These are phyloP conservation scores for Oxyria digyna DNA, from an alignment of 148 eudicot species.

Conservation along the genomic window DNA sequence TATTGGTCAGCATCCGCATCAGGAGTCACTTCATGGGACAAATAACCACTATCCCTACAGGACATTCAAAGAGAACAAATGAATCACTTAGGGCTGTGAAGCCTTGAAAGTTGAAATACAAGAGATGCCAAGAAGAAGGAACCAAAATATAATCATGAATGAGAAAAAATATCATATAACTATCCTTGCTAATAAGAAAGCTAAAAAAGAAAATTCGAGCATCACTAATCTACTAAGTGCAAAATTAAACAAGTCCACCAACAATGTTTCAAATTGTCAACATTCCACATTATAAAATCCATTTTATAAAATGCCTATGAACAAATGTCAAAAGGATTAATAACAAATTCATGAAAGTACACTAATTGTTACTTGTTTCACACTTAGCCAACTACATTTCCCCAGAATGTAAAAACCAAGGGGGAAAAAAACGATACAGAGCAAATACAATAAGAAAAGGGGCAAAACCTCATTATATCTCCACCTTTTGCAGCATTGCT, in stretches of 20 bases:
- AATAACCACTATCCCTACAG: neutral
- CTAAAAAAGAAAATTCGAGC: neutral
- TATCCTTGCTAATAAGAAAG: neutral
- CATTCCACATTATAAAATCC: neutral
- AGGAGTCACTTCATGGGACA: neutral
- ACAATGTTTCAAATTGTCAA: neutral
- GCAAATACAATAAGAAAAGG: neutral
- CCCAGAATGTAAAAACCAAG: neutral
- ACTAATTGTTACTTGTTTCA: neutral
- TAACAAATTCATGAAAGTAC: neutral
- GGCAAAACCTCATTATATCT: neutral
- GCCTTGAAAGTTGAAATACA: neutral
- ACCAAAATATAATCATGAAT: neutral
- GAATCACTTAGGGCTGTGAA: neutral
- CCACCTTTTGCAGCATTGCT: neutral
- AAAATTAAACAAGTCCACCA: neutral
- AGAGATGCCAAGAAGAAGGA: neutral
- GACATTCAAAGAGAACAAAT: neutral
- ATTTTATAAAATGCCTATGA: neutral
- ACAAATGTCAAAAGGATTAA: neutral
- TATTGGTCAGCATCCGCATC: neutral
- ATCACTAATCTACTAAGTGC: neutral
- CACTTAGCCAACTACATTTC: neutral
- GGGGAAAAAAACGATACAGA: neutral
- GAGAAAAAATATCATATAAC: neutral